phyloP scores from a whole-genome alignment of 257 asterid genomes.

The Solanum sitiens region DNA sequence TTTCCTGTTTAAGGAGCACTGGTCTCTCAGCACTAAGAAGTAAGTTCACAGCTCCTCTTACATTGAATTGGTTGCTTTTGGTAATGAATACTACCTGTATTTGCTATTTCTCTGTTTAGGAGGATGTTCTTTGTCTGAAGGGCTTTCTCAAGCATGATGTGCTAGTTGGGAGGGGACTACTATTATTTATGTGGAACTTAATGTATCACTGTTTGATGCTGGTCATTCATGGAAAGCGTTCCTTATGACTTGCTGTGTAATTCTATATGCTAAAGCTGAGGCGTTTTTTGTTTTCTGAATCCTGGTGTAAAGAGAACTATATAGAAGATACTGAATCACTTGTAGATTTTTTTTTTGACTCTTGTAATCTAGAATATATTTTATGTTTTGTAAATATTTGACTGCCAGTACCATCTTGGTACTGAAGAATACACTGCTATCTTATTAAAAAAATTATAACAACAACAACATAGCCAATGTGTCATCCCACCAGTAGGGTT shows the following conservation, averaged over 20 bases:
- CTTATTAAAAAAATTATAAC: not conserved
- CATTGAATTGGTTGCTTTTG: not conserved
- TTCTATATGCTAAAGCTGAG: not conserved
- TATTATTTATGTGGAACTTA: not conserved
- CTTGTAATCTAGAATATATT: not conserved
- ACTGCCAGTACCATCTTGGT: not conserved
- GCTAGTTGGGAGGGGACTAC: not conserved
- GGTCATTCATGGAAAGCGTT: not conserved
- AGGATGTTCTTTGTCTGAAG: not conserved
- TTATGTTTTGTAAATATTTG: not conserved
- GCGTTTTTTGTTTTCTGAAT: not conserved
- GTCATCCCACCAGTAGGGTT: not conserved
- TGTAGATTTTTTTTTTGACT: not conserved
- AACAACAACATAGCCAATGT: not conserved
- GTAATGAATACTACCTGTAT: not conserved
- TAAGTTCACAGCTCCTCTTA: conserved; percentile 29
- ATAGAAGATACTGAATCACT: not conserved
- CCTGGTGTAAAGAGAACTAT: not conserved
- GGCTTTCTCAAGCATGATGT: not conserved
- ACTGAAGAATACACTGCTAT: not conserved
- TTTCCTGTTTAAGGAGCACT: conserved; percentile 16
- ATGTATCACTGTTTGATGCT: not conserved
- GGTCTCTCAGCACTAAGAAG: conserved; percentile 18
- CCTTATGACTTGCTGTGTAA: not conserved
- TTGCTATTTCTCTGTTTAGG: not conserved